Conservation (phyloP, 2,329 filamentous ascomycete genomes). For the Curvularia lunata region DNA sequence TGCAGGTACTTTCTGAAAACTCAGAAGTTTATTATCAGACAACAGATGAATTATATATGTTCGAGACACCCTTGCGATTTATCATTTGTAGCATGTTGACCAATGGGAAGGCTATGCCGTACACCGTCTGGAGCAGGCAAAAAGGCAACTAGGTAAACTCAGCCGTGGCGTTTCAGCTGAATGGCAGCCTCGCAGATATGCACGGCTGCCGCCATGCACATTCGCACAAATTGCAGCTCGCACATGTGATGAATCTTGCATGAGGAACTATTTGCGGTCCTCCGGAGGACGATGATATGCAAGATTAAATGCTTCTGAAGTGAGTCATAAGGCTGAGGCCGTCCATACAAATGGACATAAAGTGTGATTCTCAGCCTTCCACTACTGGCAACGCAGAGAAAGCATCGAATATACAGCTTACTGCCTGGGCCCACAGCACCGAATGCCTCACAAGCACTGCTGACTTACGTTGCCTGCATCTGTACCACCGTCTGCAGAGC, state of each 20-base stretch:
- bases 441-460: neutral
- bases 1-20: neutral
- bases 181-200: neutral
- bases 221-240: neutral
- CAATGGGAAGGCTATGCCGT: neutral
- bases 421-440: neutral
- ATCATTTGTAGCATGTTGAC: neutral
- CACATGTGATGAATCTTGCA: neutral
- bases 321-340: slow-evolving; percentile 13
- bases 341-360: slow-evolving; percentile 5
- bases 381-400: neutral
- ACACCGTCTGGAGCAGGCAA: slow-evolving; percentile 7
- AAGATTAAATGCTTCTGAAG: neutral
- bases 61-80: neutral
- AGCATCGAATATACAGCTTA: neutral
- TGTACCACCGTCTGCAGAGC: neutral
- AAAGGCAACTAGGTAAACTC: slow-evolving; percentile 3
- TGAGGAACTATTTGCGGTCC: neutral
- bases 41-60: neutral
- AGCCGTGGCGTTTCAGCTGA: slow-evolving; percentile 5
- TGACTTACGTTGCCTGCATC: neutral
- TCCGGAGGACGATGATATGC: neutral
- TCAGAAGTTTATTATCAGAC: neutral
- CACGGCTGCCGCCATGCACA: neutral
- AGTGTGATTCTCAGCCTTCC: slow-evolving; percentile 8